Percentiles rank a stretch among this genome's conserved stretches.
phyloP scores from a whole-genome alignment of 2,329 filamentous ascomycete species.

The Scolecobasidium constrictum region DNA sequence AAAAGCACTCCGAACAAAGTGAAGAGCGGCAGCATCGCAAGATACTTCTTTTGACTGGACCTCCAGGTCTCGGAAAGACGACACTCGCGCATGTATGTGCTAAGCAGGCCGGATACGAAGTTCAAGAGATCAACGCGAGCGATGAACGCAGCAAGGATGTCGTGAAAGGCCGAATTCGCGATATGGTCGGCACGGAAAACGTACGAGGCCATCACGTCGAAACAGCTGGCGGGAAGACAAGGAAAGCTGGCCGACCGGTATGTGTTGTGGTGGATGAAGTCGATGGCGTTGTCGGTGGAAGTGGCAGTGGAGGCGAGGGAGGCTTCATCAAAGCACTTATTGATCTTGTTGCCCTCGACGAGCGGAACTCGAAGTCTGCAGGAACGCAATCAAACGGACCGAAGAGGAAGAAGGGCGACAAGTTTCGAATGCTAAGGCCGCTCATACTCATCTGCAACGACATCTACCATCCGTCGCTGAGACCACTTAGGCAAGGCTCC shows the following conservation, averaged over 20 bases:
- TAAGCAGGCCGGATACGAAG: conserved; percentile 87
- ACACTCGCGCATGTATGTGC: conserved; percentile 95
- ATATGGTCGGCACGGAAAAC: conserved; percentile 87
- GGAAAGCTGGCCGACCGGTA: conserved; percentile 71
- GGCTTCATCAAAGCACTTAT: conserved; percentile 94
- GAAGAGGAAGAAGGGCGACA: conserved; percentile 69
- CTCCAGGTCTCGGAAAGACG: conserved; percentile 90
- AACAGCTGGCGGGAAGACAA: conserved; percentile 41
- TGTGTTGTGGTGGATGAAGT: conserved; percentile 96
- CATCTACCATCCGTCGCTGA: conserved; percentile 81
- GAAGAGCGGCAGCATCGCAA: conserved; percentile 75
- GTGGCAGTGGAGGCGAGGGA: conserved; percentile 61
- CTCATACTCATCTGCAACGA: conserved; percentile 96
- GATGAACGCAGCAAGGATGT: conserved; percentile 86
- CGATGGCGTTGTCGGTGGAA: conserved; percentile 81
- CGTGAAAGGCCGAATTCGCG: conserved; percentile 81
- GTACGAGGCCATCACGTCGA: conserved; percentile 61
- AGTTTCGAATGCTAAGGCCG: conserved; percentile 76
- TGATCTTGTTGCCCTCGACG: conserved; percentile 75
- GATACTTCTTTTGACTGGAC: conserved; percentile 80
- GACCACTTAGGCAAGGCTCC: conserved; percentile 71
- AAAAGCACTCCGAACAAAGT: conserved; percentile 33
- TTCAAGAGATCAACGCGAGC: conserved; percentile 94
- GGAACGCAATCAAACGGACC: conserved; percentile 10
- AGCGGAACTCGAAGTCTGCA: conserved; percentile 54